Percentiles rank a stretch among this genome's conserved stretches.
Conservation (phyloP, 805 yeast genomes). For the Kazachstania kunashirensis region DNA sequence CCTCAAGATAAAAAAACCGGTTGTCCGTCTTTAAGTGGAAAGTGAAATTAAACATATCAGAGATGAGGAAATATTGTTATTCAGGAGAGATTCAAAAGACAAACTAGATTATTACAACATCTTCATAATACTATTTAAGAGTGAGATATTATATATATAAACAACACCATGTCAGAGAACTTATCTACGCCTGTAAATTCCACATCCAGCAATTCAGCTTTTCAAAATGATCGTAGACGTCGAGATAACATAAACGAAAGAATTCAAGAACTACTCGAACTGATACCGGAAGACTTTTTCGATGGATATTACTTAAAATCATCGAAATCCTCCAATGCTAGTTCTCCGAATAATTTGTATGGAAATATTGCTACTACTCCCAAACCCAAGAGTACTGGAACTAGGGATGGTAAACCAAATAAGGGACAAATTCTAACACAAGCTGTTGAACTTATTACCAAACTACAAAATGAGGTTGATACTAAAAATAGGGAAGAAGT, state of each 20-base stretch:
- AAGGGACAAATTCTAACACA: slow-evolving; percentile 74
- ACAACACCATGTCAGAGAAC: slow-evolving; percentile 13
- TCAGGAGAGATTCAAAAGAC: too few relatives aligned
- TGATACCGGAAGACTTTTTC: slow-evolving; percentile 40
- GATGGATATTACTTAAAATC: slow-evolving; percentile 25
- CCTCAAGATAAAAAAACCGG: too few relatives aligned
- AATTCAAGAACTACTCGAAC: slow-evolving; percentile 40
- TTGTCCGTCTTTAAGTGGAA: too few relatives aligned
- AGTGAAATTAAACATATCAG: too few relatives aligned
- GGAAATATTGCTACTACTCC: background rate
- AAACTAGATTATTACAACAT: too few relatives aligned
- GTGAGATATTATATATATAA: background rate
- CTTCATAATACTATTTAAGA: too few relatives aligned
- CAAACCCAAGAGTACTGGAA: slow-evolving; percentile 44
- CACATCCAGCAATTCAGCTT: slow-evolving; percentile 12
- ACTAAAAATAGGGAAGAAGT: slow-evolving; percentile 71
- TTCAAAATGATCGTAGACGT: slow-evolving; percentile 36
- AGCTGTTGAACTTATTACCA: slow-evolving; percentile 62
- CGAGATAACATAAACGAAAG: slow-evolving; percentile 50
- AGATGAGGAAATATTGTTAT: too few relatives aligned
- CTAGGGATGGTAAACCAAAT: slow-evolving; percentile 77
- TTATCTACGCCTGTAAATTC: slow-evolving; percentile 17
- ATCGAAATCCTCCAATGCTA: slow-evolving; percentile 6
- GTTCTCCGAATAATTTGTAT: slow-evolving; percentile 1
- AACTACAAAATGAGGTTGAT: slow-evolving; percentile 63